phyloP scores from a whole-genome alignment of 768 basidiomycete genomes.

The Amylocystis lapponica region DNA sequence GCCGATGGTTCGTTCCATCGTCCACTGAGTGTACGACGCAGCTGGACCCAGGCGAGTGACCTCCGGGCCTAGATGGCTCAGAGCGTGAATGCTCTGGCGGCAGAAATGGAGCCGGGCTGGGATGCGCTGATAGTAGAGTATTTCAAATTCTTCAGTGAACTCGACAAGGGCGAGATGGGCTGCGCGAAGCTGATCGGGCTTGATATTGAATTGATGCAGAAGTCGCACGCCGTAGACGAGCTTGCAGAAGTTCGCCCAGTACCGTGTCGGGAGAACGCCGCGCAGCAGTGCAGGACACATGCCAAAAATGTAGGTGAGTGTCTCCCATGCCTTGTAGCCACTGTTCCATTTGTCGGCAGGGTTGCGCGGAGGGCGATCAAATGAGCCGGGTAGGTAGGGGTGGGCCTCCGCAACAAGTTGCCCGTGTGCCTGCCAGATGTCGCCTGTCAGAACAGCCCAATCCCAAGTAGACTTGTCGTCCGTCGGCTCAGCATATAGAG shows the following conservation, averaged over 20 bases:
- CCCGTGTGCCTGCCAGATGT: constrained; percentile 33
- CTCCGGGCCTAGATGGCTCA: constrained; percentile 26
- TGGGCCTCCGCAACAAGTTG: constrained; percentile 23
- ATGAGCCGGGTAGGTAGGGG: constrained; percentile 32
- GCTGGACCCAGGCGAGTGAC: constrained; percentile 14
- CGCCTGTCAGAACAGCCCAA: constrained; percentile 20
- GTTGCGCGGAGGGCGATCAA: constrained; percentile 37
- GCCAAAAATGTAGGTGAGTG: constrained; percentile 16
- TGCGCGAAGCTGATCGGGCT: constrained; percentile 7
- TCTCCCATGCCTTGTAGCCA: constrained; percentile 27
- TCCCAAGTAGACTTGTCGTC: constrained; percentile 25
- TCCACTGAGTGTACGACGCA: constrained; percentile 10
- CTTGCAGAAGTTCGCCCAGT: constrained; percentile 26
- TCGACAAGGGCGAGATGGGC: constrained; percentile 17
- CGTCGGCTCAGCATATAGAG: constrained; percentile 11
- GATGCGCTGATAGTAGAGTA: constrained; percentile 27
- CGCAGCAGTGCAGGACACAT: constrained; percentile 21
- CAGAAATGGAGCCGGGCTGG: constrained; percentile 27
- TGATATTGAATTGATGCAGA: constrained; percentile 15
- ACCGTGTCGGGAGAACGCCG: constrained; percentile 16
- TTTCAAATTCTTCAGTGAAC: constrained; percentile 31
- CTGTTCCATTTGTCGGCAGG: constrained; percentile 32
- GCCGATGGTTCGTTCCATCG: constrained; percentile 24
- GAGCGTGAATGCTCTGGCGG: constrained; percentile 26
- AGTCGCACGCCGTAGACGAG: constrained; percentile 20